phyloP scores from a whole-genome alignment of 805 yeast genomes.

The Wickerhamomyces rabaulensis region DNA sequence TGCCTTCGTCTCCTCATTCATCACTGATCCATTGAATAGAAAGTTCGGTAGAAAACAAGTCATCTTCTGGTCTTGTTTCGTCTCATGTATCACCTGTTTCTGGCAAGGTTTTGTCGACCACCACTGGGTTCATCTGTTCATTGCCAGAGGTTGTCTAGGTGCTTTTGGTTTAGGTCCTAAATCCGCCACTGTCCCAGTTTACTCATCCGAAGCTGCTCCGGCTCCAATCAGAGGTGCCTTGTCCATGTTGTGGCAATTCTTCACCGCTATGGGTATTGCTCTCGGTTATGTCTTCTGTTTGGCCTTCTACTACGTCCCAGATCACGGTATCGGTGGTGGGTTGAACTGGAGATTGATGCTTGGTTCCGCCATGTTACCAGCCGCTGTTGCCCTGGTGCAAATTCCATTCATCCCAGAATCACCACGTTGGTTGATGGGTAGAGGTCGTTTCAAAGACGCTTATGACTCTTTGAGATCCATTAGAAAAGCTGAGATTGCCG shows the following conservation, averaged over 20 bases:
- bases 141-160: conserved; percentile 61
- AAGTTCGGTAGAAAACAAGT: conserved; percentile 60
- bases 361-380: conserved; percentile 65
- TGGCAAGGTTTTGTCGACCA: conserved; percentile 58
- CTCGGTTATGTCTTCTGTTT: conserved; percentile 62
- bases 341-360: conserved; percentile 70
- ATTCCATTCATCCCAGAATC: conserved; percentile 69
- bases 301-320: conserved; percentile 53
- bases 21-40: conserved; percentile 54
- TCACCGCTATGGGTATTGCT: conserved; percentile 72
- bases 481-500: conserved; percentile 48
- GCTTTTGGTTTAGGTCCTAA: conserved; percentile 64
- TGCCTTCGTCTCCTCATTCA: conserved; percentile 56
- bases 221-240: conserved; percentile 58
- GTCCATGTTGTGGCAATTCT: conserved; percentile 72
- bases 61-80: conserved; percentile 56
- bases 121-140: conserved; percentile 64
- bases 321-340: conserved; percentile 30
- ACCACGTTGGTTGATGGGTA: conserved; percentile 76
- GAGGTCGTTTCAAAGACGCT: conserved; percentile 56
- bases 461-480: conserved; percentile 44
- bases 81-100: conserved; percentile 57
- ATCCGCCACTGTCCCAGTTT: conserved; percentile 73
- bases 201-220: conserved; percentile 63
- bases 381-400: conserved; percentile 52